These are phyloP conservation scores for Geranium rotundifolium DNA, from an alignment of 345 rosid genomes.

Conservation along the genomic window DNA sequence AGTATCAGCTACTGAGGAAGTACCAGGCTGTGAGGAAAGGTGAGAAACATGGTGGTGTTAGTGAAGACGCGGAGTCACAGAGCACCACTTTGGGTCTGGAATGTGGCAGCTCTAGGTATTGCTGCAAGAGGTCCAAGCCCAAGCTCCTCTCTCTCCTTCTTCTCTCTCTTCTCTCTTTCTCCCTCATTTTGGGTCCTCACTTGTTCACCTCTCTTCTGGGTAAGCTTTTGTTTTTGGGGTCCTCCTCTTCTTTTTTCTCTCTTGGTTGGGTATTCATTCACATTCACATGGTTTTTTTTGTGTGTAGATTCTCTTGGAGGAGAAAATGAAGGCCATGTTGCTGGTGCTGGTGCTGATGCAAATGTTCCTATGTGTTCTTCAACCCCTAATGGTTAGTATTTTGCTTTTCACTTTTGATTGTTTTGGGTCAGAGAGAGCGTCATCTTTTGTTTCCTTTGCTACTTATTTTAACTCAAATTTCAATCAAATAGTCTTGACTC, in stretches of 20 bases:
- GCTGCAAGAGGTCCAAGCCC: slow-evolving; percentile 3
- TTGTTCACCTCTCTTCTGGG: too few relatives aligned
- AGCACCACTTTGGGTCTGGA: too few relatives aligned
- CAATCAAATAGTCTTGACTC: too few relatives aligned
- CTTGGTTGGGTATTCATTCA: background rate
- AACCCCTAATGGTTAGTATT: slow-evolving; percentile 43
- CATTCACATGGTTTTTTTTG: slow-evolving; percentile 1
- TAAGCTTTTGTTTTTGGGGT: background rate
- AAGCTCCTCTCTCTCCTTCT: slow-evolving; percentile 13
- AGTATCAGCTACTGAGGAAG: too few relatives aligned
- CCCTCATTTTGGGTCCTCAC: too few relatives aligned
- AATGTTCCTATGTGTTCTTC: slow-evolving; percentile 38
- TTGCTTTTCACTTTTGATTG: background rate
- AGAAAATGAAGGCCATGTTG: slow-evolving; percentile 21
- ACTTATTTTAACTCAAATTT: background rate
- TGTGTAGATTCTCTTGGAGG: slow-evolving; percentile 45
- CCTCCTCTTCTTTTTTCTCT: slow-evolving; percentile 1
- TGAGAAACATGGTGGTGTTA: too few relatives aligned
- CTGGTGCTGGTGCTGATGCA: slow-evolving; percentile 11
- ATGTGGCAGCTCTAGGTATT: too few relatives aligned
- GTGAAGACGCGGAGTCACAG: too few relatives aligned
- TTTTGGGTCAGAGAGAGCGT: background rate
- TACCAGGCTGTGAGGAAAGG: too few relatives aligned
- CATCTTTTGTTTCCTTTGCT: background rate
- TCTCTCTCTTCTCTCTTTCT: background rate